Percentiles rank a stretch among this genome's conserved stretches.
These are phyloP conservation scores for Leccinum pachyderme DNA, from an alignment of 1,284 basidiomycete genomes.

Conservation along the genomic window DNA sequence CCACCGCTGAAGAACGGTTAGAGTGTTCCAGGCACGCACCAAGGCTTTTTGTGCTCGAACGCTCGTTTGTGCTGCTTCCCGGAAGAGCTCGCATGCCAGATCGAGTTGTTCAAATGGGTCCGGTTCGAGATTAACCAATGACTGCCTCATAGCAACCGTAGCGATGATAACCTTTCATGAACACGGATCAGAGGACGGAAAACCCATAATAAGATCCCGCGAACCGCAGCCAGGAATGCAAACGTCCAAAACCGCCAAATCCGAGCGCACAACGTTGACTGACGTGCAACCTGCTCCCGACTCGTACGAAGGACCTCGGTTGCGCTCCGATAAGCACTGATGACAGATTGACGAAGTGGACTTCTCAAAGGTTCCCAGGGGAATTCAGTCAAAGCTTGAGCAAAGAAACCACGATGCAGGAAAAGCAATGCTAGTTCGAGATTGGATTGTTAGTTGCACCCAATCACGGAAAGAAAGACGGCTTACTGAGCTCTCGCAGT, in stretches of 20 bases:
- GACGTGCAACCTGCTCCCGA: slow-evolving; percentile 37
- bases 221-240: slow-evolving; percentile 46
- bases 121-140: slow-evolving; percentile 39
- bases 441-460: neutral
- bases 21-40: neutral
- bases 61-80: slow-evolving; percentile 38
- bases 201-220: slow-evolving; percentile 6
- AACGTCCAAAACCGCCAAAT: slow-evolving; percentile 52
- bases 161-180: slow-evolving; percentile 42
- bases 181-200: slow-evolving; percentile 1
- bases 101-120: slow-evolving; percentile 43
- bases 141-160: slow-evolving; percentile 42
- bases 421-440: slow-evolving; percentile 42
- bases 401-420: slow-evolving; percentile 49
- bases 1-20: neutral
- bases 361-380: slow-evolving; percentile 41
- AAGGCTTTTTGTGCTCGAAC: slow-evolving; percentile 36
- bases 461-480: neutral
- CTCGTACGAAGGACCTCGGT: slow-evolving; percentile 40
- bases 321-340: slow-evolving; percentile 45
- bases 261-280: slow-evolving; percentile 41
- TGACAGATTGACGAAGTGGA: slow-evolving; percentile 42
- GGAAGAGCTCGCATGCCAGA: slow-evolving; percentile 41
- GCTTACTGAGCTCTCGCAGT: slow-evolving; percentile 47
- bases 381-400: slow-evolving; percentile 45